These are phyloP conservation scores for Multifurca ochricompacta DNA, from an alignment of 768 basidiomycete genomes.

Conservation along the genomic window DNA sequence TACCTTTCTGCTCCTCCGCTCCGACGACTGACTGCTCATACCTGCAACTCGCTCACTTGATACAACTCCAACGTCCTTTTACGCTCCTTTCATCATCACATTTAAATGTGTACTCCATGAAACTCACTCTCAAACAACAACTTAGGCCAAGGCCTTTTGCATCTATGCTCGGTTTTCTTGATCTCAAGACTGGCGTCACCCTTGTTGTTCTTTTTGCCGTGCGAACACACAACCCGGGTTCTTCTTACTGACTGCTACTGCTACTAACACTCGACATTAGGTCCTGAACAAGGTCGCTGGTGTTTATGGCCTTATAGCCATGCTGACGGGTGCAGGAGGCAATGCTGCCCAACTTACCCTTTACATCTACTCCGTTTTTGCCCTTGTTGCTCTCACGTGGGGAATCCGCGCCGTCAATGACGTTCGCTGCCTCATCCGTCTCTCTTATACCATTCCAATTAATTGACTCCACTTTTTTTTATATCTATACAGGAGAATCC, in stretches of 20 bases:
- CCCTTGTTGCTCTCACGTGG: conserved; percentile 76
- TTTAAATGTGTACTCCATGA: conserved; percentile 39
- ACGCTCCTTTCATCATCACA: neutral
- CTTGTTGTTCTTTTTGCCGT: conserved; percentile 87
- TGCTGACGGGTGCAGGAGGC: conserved; percentile 86
- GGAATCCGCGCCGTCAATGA: conserved; percentile 79
- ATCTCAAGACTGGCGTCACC: conserved; percentile 90
- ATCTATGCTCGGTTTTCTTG: conserved; percentile 80
- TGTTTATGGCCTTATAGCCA: conserved; percentile 90
- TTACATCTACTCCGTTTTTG: conserved; percentile 87
- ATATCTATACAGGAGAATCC: conserved; percentile 67
- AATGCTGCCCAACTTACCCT: conserved; percentile 87
- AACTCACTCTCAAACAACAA: conserved; percentile 74
- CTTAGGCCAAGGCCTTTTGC: conserved; percentile 76
- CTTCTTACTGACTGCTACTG: too few relatives aligned
- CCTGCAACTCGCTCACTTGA: too few relatives aligned
- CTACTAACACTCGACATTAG: conserved; percentile 32
- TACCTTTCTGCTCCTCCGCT: neutral
- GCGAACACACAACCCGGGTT: conserved; percentile 27
- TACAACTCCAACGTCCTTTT: too few relatives aligned
- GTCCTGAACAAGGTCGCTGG: conserved; percentile 97
- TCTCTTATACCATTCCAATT: conserved; percentile 5
- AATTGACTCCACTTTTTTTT: neutral
- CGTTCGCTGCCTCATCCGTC: conserved; percentile 41
- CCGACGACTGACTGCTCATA: too few relatives aligned